phyloP scores from a whole-genome alignment of 202 grass and related monocot genomes.

The Tripidium arundinaceum region DNA sequence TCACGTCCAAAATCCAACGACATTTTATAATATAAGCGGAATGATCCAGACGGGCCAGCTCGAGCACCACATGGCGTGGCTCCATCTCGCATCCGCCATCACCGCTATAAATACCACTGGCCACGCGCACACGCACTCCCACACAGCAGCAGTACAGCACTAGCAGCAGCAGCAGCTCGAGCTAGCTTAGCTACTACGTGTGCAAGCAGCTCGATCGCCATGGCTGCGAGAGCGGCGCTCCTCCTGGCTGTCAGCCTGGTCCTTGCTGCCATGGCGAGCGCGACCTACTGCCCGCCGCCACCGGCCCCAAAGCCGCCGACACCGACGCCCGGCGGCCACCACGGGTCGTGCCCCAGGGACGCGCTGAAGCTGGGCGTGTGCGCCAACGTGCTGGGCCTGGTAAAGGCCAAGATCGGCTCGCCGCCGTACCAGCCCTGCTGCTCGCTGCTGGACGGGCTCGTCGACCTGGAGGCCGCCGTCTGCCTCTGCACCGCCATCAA shows the following conservation, averaged over 20 bases:
- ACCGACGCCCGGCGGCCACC: background rate
- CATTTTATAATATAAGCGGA: background rate
- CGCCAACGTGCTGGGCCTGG: constrained; percentile 45
- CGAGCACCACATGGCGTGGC: constrained; percentile 30
- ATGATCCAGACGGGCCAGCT: constrained; percentile 19
- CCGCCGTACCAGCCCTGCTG: constrained; percentile 47
- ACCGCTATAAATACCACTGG: constrained; percentile 16
- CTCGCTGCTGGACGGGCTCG: constrained; percentile 51
- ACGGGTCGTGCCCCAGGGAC: constrained; percentile 39
- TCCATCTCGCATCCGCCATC: background rate
- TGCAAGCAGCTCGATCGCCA: constrained; percentile 6
- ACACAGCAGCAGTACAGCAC: too few species aligned
- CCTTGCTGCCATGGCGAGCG: constrained; percentile 29
- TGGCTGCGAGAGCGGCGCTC: constrained; percentile 43
- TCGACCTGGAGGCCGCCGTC: constrained; percentile 66
- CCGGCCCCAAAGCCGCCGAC: background rate
- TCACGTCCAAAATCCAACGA: constrained; percentile 24
- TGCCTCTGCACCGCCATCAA: constrained; percentile 85
- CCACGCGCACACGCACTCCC: background rate
- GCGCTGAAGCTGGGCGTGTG: constrained; percentile 60
- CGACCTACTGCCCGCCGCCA: constrained; percentile 17
- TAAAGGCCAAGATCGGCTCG: constrained; percentile 41
- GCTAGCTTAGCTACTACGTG: background rate
- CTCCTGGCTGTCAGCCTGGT: constrained; percentile 53
- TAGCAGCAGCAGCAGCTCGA: background rate